Evolutionary conservation across 2,329 filamentous ascomycete genomes (phyloP), one percentile per base, ranked within the genome.

Genomic region (Pyricularia pennisetigena): DNA sequence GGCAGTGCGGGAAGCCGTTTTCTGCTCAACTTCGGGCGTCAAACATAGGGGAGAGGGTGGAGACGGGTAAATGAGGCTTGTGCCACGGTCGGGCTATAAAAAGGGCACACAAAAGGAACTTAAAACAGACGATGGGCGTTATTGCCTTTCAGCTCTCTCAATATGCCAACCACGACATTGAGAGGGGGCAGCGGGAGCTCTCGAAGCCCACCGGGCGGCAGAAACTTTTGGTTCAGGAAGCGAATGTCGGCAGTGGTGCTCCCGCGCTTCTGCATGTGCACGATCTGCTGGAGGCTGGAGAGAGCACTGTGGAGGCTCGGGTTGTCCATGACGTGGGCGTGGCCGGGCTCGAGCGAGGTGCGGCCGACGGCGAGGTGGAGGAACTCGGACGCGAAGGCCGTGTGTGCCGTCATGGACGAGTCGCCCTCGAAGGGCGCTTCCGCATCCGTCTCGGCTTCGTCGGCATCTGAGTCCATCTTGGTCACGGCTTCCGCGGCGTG

Each of bases 221-320:
- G 70, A 0, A 79, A 76, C 67, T 80, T 80, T 65, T 83, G 82
- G 10, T 82, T 75, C 49, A 76, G 78, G 67, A 85, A 83, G 10
- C 80, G 78, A 28, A 81, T 77, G 8, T 83, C 79, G 30, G 59
- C 57, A 65, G 80, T 77, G 26, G 76, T 77, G 41, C 78, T 77
- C 32, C 76, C 76, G 12, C 76, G 76, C 68, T 82, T 81, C 71
- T 85, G 82, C 76, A 86, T 79, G 67, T 80, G 76, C 64, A 85
- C 82, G 30, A 87, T 82, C 70, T 84, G 82, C 66, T 82, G 80
- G 14, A 87, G 77, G 24, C 82, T 83, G 54, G 80, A 77, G 23
- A 87, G 76, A 0, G 83, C 85, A 2, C 82, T 80, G 65, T 82
- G 79, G 77, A 87, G 86, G 73, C 82, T 82, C 2, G 84, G 81